phyloP scores from a whole-genome alignment of 2,329 filamentous ascomycete species.

The Parasarocladium wereldwijsianum region DNA sequence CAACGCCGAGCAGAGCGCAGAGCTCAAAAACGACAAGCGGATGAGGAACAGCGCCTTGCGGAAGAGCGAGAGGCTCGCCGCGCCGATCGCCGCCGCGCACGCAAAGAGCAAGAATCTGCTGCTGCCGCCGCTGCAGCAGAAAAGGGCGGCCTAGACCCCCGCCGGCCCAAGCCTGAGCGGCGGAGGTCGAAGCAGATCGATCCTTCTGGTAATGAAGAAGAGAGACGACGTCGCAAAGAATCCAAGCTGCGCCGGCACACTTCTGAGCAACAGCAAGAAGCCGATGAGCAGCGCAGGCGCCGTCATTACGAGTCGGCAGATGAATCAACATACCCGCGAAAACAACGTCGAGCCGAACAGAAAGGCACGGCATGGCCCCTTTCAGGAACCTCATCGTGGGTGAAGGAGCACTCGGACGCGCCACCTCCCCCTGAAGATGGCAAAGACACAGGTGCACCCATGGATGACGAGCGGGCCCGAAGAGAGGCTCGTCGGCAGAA shows the following conservation, averaged over 20 bases:
- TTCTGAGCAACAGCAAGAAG: background rate
- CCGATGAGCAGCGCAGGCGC: slow-evolving; percentile 6
- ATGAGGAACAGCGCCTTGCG: slow-evolving; percentile 30
- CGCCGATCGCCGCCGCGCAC: slow-evolving; percentile 32
- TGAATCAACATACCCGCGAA: slow-evolving; percentile 29
- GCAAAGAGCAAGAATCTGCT: slow-evolving; percentile 32
- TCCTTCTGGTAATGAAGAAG: slow-evolving; percentile 26
- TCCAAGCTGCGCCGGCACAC: slow-evolving; percentile 27
- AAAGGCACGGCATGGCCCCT: slow-evolving; percentile 38
- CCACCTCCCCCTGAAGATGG: slow-evolving; percentile 38
- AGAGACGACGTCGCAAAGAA: slow-evolving; percentile 38
- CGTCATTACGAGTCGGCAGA: slow-evolving; percentile 24
- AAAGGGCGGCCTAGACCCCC: slow-evolving; percentile 30
- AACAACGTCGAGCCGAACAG: slow-evolving; percentile 20
- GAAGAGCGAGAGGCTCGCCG: slow-evolving; percentile 35
- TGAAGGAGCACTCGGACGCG: slow-evolving; percentile 48
- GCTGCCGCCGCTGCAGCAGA: slow-evolving; percentile 23
- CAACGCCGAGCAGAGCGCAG: slow-evolving; percentile 40
- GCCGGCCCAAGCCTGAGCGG: slow-evolving; percentile 30
- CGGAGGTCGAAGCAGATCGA: slow-evolving; percentile 31
- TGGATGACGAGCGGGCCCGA: slow-evolving; percentile 32
- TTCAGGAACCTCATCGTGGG: slow-evolving; percentile 50
- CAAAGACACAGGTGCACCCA: slow-evolving; percentile 16
- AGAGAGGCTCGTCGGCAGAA: slow-evolving; percentile 32
- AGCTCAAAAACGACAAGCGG: slow-evolving; percentile 31